Conservation (phyloP, 768 basidiomycete species). For the Termitomyces sp. region DNA sequence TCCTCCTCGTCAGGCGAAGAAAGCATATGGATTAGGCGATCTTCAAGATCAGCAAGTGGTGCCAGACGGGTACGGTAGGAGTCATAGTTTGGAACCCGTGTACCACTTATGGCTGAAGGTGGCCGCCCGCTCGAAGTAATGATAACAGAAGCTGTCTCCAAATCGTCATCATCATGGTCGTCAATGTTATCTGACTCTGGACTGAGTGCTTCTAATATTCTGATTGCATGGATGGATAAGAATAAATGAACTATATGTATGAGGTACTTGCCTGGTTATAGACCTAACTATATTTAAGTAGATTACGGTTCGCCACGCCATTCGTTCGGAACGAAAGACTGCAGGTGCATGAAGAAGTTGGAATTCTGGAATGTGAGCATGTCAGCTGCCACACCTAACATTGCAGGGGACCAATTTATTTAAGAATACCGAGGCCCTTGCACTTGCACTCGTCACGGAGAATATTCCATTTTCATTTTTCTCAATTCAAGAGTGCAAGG, state of each 20-base stretch:
- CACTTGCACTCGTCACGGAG: not conserved
- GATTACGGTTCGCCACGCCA: conserved; percentile 84
- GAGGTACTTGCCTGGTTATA: conserved; percentile 52
- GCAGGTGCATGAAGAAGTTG: conserved; percentile 76
- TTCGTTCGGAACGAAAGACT: conserved; percentile 73
- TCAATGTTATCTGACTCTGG: conserved; percentile 57
- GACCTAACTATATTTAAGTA: conserved; percentile 86
- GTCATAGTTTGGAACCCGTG: conserved; percentile 55
- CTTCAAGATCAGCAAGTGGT: conserved; percentile 68
- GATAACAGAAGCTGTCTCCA: conserved; percentile 47
- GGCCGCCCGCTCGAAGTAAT: conserved; percentile 47
- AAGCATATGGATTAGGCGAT: conserved; percentile 59
- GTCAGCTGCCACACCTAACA: conserved; percentile 3
- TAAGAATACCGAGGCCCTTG: not conserved
- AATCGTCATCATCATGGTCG: conserved; percentile 52
- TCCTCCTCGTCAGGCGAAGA: conserved; percentile 71
- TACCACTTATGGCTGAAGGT: conserved; percentile 44
- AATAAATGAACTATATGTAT: conserved; percentile 9
- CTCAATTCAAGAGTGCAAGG: not conserved
- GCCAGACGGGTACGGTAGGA: conserved; percentile 55
- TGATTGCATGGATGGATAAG: conserved; percentile 18
- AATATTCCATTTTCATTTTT: not conserved
- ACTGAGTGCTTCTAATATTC: conserved; percentile 71
- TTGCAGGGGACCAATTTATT: not conserved
- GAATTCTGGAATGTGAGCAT: conserved; percentile 51